Evolutionary conservation across 2,329 filamentous ascomycete genomes (phyloP).

Genomic region (Colletotrichum theobromicola): DNA sequence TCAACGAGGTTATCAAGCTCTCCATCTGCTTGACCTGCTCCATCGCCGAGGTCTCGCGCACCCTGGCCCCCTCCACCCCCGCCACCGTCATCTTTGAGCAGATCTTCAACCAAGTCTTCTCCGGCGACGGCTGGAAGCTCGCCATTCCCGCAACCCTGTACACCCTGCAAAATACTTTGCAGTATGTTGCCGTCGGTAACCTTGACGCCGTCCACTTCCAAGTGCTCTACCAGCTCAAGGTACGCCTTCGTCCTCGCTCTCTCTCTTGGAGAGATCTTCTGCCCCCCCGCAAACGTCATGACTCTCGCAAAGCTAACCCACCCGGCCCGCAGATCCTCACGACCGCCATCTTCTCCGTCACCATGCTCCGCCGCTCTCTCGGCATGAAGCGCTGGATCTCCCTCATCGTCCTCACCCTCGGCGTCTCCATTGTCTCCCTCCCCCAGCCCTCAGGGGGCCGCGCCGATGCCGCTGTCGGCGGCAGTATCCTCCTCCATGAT

Average conservation of each 20-base stretch:
- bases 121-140: slow-evolving; percentile 92
- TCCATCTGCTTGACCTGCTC: slow-evolving; percentile 85
- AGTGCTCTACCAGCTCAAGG: slow-evolving; percentile 90
- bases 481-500: slow-evolving; percentile 67
- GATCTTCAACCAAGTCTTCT: slow-evolving; percentile 82
- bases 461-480: slow-evolving; percentile 56
- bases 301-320: background rate
- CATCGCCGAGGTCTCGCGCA: slow-evolving; percentile 83
- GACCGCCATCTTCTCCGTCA: slow-evolving; percentile 85
- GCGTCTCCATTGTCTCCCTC: slow-evolving; percentile 85
- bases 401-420: slow-evolving; percentile 78
- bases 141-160: slow-evolving; percentile 88
- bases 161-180: slow-evolving; percentile 90
- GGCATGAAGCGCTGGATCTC: slow-evolving; percentile 80
- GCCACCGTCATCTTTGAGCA: slow-evolving; percentile 81
- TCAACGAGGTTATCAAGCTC: slow-evolving; percentile 92
- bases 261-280: background rate
- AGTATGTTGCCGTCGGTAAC: slow-evolving; percentile 91
- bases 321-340: slow-evolving; percentile 70
- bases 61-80: slow-evolving; percentile 78
- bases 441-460: slow-evolving; percentile 49
- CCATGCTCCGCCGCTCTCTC: slow-evolving; percentile 74
- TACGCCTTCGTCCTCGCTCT: no score
- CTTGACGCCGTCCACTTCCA: slow-evolving; percentile 93
- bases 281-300: background rate